phyloP scores from a whole-genome alignment of 345 rosid genomes.

The Salix brachista region DNA sequence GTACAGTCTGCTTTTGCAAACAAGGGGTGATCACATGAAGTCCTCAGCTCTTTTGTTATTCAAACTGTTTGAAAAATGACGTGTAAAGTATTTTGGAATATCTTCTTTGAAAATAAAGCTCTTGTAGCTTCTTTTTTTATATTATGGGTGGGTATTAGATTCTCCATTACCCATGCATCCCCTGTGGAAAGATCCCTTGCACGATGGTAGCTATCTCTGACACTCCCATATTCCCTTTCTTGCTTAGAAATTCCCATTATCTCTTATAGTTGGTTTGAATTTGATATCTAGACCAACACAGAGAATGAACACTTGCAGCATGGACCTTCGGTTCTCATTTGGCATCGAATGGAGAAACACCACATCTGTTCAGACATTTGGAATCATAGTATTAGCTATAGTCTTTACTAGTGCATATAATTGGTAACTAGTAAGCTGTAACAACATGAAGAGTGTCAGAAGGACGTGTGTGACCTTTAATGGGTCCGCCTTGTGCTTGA shows the following conservation, averaged over 20 bases:
- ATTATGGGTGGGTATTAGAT: not conserved
- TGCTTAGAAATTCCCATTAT: not conserved
- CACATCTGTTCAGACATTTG: too few species aligned
- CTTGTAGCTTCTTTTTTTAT: not conserved
- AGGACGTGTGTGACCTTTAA: not conserved
- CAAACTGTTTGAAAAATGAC: not conserved
- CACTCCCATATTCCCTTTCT: not conserved
- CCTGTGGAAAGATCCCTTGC: too few species aligned
- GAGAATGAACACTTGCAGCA: too few species aligned
- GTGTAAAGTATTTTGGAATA: not conserved
- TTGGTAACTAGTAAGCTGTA: not conserved
- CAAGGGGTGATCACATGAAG: not conserved
- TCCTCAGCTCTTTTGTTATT: not conserved
- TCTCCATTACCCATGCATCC: not conserved
- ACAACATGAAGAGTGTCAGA: not conserved
- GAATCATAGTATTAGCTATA: too few species aligned
- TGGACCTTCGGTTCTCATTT: too few species aligned
- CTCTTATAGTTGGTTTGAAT: too few species aligned
- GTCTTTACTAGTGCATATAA: too few species aligned
- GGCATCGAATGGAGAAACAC: too few species aligned
- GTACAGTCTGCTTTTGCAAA: not conserved
- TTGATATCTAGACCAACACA: too few species aligned
- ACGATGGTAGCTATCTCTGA: too few species aligned
- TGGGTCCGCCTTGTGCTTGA: not conserved
- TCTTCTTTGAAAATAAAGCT: not conserved